phyloP scores from a whole-genome alignment of 768 basidiomycete genomes.

The Gloeopeniophorella convolvens region DNA sequence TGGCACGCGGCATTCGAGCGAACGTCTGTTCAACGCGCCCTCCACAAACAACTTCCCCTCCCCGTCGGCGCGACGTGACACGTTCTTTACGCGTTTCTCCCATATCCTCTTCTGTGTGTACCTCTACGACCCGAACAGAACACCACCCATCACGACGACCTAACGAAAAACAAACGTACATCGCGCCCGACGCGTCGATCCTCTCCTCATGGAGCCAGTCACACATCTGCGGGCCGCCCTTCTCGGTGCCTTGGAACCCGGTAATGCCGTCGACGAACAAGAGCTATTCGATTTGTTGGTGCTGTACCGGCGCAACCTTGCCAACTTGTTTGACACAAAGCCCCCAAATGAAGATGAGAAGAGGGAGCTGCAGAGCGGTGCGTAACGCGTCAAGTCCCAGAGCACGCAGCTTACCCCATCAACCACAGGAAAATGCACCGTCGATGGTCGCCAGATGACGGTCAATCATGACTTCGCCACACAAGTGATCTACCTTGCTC shows the following conservation, averaged over 20 bases:
- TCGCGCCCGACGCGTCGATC: neutral
- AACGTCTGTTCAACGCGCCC: too few species aligned
- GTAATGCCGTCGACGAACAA: conserved; percentile 51
- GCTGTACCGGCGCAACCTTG: conserved; percentile 55
- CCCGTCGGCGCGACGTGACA: neutral
- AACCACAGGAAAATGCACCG: conserved; percentile 53
- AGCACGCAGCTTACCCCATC: neutral
- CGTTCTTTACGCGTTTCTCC: too few species aligned
- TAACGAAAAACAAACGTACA: too few species aligned
- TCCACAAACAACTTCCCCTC: too few species aligned
- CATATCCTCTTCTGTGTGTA: too few species aligned
- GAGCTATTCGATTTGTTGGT: conserved; percentile 72
- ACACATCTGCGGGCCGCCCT: conserved; percentile 50
- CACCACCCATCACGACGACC: too few species aligned
- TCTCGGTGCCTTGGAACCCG: conserved; percentile 40
- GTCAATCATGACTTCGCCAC: conserved; percentile 76
- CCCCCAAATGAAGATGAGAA: conserved; percentile 56
- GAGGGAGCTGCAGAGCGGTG: conserved; percentile 63
- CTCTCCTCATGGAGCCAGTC: conserved; percentile 48
- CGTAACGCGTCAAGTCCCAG: conserved; percentile 18
- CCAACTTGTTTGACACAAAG: conserved; percentile 60
- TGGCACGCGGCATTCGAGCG: too few species aligned
- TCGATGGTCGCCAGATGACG: conserved; percentile 60
- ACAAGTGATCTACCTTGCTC: conserved; percentile 71
- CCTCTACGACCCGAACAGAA: too few species aligned